Evolutionary conservation across 164 flowering plant genomes (phyloP).

Genomic region (Tetrastigma voinierianum): DNA sequence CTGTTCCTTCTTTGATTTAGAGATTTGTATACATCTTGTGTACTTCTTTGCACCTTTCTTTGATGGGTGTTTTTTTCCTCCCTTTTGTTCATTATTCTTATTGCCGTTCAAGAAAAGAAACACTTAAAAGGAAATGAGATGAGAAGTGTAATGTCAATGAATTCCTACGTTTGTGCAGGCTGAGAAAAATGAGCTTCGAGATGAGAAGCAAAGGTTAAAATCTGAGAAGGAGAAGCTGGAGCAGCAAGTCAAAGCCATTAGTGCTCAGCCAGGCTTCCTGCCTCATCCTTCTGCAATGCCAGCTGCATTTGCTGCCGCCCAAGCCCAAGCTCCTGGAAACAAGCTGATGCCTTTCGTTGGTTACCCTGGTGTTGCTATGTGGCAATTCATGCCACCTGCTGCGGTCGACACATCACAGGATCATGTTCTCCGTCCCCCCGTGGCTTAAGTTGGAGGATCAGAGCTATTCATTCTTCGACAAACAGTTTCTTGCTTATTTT

Average conservation of each 20-base stretch:
- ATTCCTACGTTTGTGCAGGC: conserved; percentile 20
- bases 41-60: too few relatives aligned
- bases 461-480: too few relatives aligned
- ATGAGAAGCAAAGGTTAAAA: conserved; percentile 54
- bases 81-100: too few relatives aligned
- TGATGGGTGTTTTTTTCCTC: too few relatives aligned
- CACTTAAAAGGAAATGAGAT: too few relatives aligned
- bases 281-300: conserved; percentile 34
- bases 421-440: conserved; percentile 46
- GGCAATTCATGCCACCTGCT: conserved; percentile 42
- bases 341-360: conserved; percentile 46
- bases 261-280: conserved; percentile 29
- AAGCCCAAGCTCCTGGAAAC: conserved; percentile 30
- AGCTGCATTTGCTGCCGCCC: conserved; percentile 37
- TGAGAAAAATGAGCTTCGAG: conserved; percentile 62
- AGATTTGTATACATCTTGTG: too few relatives aligned
- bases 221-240: conserved; percentile 51
- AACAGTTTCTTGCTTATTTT: not conserved
- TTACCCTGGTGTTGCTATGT: conserved; percentile 34
- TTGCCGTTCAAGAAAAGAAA: too few relatives aligned
- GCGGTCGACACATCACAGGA: conserved; percentile 39
- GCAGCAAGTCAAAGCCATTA: conserved; percentile 38
- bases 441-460: conserved; percentile 30
- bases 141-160: too few relatives aligned
- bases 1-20: too few relatives aligned